Conservation (phyloP, 1,139 yeast species). For the Eremothecium cymbalariae region DNA sequence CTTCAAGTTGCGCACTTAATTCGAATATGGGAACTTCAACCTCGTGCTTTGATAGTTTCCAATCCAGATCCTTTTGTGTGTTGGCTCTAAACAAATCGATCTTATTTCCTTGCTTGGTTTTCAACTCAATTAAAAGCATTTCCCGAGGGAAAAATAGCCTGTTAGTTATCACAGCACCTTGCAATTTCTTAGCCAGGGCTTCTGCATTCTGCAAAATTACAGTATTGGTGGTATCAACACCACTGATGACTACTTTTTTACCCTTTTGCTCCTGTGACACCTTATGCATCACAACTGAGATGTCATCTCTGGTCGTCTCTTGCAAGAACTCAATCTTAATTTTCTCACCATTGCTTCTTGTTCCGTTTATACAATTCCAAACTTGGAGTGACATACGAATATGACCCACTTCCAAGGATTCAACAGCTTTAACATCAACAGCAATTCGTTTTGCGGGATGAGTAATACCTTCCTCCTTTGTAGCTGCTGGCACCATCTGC, state of each 20-base stretch:
- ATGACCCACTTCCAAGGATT: constrained; percentile 37
- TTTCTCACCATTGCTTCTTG: constrained; percentile 17
- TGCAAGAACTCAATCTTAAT: constrained; percentile 16
- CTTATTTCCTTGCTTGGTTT: constrained; percentile 11
- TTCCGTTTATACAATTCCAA: constrained; percentile 49
- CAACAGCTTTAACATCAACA: constrained; percentile 44
- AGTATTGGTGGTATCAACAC: background rate
- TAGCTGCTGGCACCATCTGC: background rate
- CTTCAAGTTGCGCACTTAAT: background rate
- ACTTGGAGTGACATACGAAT: constrained; percentile 52
- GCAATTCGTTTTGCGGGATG: constrained; percentile 38
- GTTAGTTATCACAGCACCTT: constrained; percentile 15
- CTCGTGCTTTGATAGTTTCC: constrained; percentile 2
- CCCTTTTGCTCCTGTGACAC: constrained; percentile 1
- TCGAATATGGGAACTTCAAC: constrained; percentile 5
- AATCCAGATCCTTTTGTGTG: background rate
- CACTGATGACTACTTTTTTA: background rate
- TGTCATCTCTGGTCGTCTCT: background rate
- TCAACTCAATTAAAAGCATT: constrained; percentile 12
- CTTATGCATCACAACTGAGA: constrained; percentile 1
- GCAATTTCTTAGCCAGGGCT: constrained; percentile 2
- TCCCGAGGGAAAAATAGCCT: constrained; percentile 11
- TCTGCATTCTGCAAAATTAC: background rate
- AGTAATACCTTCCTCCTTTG: constrained; percentile 1
- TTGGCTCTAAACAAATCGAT: constrained; percentile 7